A percentile compares a stretch with the other conserved stretches of the same genome.
phyloP scores from a whole-genome alignment of 176 grass and related monocot genomes.

The Avena atlantica region DNA sequence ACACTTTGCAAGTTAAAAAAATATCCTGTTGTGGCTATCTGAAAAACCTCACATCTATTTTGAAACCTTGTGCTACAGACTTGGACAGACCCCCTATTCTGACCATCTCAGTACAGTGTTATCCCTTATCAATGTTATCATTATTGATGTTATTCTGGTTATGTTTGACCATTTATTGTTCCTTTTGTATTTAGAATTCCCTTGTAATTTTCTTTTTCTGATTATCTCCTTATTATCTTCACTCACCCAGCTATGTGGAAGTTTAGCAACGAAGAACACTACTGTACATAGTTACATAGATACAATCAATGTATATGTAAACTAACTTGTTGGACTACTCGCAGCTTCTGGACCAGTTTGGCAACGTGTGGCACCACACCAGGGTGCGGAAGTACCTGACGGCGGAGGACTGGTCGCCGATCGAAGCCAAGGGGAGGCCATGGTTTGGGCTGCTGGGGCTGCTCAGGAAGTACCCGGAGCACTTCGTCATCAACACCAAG shows the following conservation, averaged over 20 bases:
- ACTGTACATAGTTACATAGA: neutral
- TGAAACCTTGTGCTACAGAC: neutral
- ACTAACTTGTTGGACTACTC: conserved; percentile 20
- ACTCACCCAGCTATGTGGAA: neutral
- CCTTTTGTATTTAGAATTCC: neutral
- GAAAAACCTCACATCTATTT: neutral
- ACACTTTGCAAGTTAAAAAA: neutral
- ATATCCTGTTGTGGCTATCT: neutral
- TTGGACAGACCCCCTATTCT: too few species aligned
- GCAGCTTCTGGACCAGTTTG: conserved; percentile 88
- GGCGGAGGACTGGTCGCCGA: conserved; percentile 72
- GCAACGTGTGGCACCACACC: conserved; percentile 86
- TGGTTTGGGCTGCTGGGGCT: conserved; percentile 80
- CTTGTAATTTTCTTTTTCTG: neutral
- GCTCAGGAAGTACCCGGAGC: conserved; percentile 91
- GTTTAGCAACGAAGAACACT: too few species aligned
- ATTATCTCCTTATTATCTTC: neutral
- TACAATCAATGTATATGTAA: neutral
- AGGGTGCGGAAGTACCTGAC: conserved; percentile 84
- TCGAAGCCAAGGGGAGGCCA: conserved; percentile 74
- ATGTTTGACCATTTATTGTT: conserved; percentile 9
- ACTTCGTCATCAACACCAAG: conserved; percentile 94
- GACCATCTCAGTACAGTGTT: neutral
- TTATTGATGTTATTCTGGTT: neutral
- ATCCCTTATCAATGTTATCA: neutral